Conservation (phyloP, 108 stramenopile species). For the Cylindrotheca fusiformis region DNA sequence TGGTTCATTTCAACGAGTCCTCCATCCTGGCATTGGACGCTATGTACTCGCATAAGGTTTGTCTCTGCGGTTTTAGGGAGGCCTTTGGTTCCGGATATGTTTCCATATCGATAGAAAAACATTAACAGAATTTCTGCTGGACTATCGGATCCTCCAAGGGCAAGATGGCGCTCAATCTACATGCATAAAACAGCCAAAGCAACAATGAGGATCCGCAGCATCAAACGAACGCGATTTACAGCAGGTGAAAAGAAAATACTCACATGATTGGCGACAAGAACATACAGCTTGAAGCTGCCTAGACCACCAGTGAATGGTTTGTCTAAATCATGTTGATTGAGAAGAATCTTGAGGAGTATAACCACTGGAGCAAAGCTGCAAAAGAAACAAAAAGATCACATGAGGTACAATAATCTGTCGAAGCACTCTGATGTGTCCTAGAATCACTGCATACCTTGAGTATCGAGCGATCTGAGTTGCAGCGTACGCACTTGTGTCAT, state of each 20-base stretch:
- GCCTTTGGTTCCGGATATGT: not conserved
- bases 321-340: constrained; percentile 80
- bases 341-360: constrained; percentile 65
- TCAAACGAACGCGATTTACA: not conserved
- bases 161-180: constrained; percentile 39
- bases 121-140: constrained; percentile 43
- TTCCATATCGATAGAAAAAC: constrained; percentile 56
- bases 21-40: constrained; percentile 6
- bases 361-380: constrained; percentile 71
- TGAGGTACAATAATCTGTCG: not conserved
- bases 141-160: constrained; percentile 39
- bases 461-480: constrained; percentile 46
- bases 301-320: constrained; percentile 93
- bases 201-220: not conserved
- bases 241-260: constrained; percentile 21
- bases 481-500: constrained; percentile 74
- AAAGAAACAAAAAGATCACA: not conserved
- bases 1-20: constrained; percentile 16
- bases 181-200: not conserved
- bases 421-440: not conserved
- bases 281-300: constrained; percentile 88
- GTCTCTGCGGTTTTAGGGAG: not conserved
- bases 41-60: not conserved
- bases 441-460: constrained; percentile 47
- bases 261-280: constrained; percentile 78